These are phyloP conservation scores for Colletotrichum coccodes DNA, from an alignment of 2,329 filamentous ascomycete species.

Conservation along the genomic window DNA sequence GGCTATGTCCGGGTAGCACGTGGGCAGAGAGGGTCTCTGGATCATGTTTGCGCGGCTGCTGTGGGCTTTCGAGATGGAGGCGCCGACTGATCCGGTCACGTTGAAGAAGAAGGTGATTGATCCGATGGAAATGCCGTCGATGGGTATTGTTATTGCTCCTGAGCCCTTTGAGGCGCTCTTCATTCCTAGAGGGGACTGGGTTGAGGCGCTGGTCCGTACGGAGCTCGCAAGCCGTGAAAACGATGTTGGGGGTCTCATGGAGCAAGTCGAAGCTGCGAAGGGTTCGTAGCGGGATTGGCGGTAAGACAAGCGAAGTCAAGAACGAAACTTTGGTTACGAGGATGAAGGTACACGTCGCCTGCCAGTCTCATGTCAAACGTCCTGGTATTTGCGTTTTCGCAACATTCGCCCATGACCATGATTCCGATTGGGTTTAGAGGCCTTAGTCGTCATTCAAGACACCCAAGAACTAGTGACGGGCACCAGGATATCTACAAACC, in stretches of 20 bases:
- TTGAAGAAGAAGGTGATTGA: background rate
- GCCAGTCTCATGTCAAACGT: no score
- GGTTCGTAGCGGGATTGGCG: background rate
- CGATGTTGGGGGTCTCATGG: background rate
- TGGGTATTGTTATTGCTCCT: background rate
- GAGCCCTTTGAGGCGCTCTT: slow-evolving; percentile 4
- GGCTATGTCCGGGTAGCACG: slow-evolving; percentile 54
- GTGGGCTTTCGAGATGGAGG: slow-evolving; percentile 58
- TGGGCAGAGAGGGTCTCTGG: slow-evolving; percentile 57
- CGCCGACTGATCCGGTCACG: slow-evolving; percentile 3
- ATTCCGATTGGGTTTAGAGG: no score
- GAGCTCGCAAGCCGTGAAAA: background rate
- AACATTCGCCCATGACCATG: no score
- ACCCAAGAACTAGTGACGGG: no score
- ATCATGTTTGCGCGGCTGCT: slow-evolving; percentile 53
- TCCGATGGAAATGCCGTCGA: background rate
- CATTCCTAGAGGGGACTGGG: slow-evolving; percentile 7
- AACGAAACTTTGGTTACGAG: no score
- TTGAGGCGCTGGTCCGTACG: background rate
- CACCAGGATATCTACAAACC: no score
- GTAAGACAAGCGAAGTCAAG: no score
- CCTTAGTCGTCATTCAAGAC: no score
- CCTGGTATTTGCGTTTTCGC: no score
- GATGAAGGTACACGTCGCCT: no score
- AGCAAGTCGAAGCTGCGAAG: background rate